Evolutionary conservation across 306 rosid species (phyloP), one percentile per base, ranked within the genome.

Genomic region (Sphenostylis stenocarpa): DNA sequence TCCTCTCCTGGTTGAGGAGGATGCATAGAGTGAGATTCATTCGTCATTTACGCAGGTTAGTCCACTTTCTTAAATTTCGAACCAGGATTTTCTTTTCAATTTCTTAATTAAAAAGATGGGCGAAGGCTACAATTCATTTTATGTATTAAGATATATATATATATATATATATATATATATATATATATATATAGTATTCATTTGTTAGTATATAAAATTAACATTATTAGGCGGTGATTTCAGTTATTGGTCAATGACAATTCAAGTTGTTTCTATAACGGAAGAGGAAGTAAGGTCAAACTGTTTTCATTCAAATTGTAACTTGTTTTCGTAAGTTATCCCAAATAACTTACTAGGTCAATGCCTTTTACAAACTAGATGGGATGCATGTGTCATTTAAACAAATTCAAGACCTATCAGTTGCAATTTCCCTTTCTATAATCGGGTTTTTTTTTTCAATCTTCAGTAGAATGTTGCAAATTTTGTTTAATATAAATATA

Each of bases 31-130:
- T 83, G 84, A 86, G 89, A 84, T 84, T 87, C 68, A 77, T 88
- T 51, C 91, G 89, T 45, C 96, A 77, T 71, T 39, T 82, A 69
- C 81, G 49, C 83, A 87, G 89, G 97, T 89, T 81, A 67, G 86
- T 77, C 67, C 70, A 21, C 72, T 72, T 28, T 29, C 61, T 55
- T 70, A 44, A 58, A 52, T 47, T 80, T 62, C 17, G 72, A 62
- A 77, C 52, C 24, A 48, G 47, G 39, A 43, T 73, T 44, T 82
- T 71, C 65, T 67, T 74, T 66, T 52, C n/a, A 36, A 60, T 60
- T 24, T 64, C 73, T 67, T 73, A 12, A 19, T 41, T 7, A 71
- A 24, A 44, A 23, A 36, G 56, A 47, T 28, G 13, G 58, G n/a
- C 4, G 1, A 6, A 13, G 33, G 4, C 2, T 26, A 26, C 28